A percentile compares a stretch with the other conserved stretches of the same genome.
Conservation (phyloP, 805 yeast species). For the Kuraishia cidri region DNA sequence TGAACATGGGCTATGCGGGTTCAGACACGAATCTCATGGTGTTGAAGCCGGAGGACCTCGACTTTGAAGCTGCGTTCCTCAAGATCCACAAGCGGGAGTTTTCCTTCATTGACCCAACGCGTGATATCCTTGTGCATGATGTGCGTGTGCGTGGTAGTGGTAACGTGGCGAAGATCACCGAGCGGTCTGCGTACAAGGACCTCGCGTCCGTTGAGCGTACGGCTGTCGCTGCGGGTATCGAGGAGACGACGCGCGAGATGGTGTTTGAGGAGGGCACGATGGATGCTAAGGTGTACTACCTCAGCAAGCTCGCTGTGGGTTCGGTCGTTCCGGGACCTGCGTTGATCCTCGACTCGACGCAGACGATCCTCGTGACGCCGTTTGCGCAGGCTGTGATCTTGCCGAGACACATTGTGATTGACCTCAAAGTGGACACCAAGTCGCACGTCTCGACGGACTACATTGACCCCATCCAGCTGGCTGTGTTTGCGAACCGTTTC, state of each 20-base stretch:
- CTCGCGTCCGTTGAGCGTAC: neutral
- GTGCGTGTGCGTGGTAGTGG: constrained; percentile 65
- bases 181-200: constrained; percentile 1
- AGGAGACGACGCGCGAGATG: constrained; percentile 4
- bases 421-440: constrained; percentile 9
- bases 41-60: constrained; percentile 15
- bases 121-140: constrained; percentile 18
- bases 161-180: constrained; percentile 13
- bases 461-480: constrained; percentile 33
- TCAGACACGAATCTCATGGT: constrained; percentile 86
- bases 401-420: constrained; percentile 23
- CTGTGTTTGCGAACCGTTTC: constrained; percentile 36
- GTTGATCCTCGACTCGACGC: constrained; percentile 24
- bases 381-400: constrained; percentile 19
- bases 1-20: constrained; percentile 78
- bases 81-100: constrained; percentile 22
- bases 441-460: constrained; percentile 28
- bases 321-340: constrained; percentile 18
- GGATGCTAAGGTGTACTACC: constrained; percentile 10
- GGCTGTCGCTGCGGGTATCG: neutral
- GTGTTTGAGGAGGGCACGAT: constrained; percentile 15
- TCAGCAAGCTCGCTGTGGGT: constrained; percentile 13
- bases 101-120: constrained; percentile 14
- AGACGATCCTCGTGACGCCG: constrained; percentile 27
- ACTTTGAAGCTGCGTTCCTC: constrained; percentile 13